Conservation (phyloP, 2,329 filamentous ascomycete species). For the Fusarium nelsonii region DNA sequence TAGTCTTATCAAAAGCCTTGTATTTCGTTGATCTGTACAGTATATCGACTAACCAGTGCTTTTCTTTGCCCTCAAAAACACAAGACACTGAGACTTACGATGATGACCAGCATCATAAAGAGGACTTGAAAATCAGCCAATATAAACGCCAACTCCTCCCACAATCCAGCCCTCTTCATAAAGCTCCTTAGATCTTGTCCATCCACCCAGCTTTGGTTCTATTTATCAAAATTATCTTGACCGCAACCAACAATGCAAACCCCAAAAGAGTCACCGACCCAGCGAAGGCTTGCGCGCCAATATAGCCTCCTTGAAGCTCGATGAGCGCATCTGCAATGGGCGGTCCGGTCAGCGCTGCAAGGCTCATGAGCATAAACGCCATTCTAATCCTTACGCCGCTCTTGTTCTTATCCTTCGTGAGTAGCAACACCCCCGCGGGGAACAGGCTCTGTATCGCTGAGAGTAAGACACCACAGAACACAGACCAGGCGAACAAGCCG, state of each 20-base stretch:
- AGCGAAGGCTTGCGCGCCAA: slow-evolving; percentile 63
- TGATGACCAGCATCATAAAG: neutral
- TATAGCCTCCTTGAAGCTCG: slow-evolving; percentile 57
- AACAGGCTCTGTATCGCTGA: slow-evolving; percentile 75
- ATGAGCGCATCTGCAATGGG: slow-evolving; percentile 66
- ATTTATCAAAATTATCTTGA: slow-evolving; percentile 56
- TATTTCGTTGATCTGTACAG: too few relatives aligned
- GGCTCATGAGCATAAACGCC: slow-evolving; percentile 68
- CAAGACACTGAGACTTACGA: too few relatives aligned
- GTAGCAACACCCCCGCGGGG: slow-evolving; percentile 67
- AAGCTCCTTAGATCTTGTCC: slow-evolving; percentile 53
- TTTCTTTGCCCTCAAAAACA: too few relatives aligned
- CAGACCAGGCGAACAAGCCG: slow-evolving; percentile 71
- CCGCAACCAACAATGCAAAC: slow-evolving; percentile 54
- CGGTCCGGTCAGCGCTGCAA: slow-evolving; percentile 65
- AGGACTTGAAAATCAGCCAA: neutral
- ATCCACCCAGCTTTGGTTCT: slow-evolving; percentile 55
- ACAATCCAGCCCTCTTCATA: neutral
- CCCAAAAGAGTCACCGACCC: slow-evolving; percentile 59
- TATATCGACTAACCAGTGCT: too few relatives aligned
- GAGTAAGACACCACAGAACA: slow-evolving; percentile 71
- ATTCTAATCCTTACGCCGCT: slow-evolving; percentile 69
- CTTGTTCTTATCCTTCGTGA: slow-evolving; percentile 65
- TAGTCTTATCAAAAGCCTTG: neutral
- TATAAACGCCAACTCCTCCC: neutral